Percentiles rank a stretch among this genome's conserved stretches.
Evolutionary conservation across 345 rosid species (phyloP).

Genomic region (Laguncularia racemosa): DNA sequence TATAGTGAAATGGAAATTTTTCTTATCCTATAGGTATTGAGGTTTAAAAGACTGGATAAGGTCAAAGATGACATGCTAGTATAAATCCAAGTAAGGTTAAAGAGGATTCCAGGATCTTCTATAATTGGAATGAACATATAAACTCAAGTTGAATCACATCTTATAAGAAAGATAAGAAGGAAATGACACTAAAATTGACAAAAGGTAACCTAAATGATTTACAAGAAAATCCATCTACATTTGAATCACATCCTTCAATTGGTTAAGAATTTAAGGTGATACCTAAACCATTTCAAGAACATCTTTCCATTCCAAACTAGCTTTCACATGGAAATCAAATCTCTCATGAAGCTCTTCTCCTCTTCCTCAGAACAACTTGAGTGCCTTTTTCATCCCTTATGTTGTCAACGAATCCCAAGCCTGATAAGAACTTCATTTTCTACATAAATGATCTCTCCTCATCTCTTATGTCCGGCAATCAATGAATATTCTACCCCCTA

Average conservation of each 20-base stretch:
- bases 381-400: conserved; percentile 25
- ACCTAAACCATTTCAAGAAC: conserved; percentile 41
- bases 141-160: no score
- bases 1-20: no score
- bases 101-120: no score
- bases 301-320: conserved; percentile 52
- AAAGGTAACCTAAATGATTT: conserved; percentile 44
- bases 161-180: conserved; percentile 49
- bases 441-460: no score
- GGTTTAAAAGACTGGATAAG: no score
- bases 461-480: conserved; percentile 27
- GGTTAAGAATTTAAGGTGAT: conserved; percentile 59
- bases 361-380: conserved; percentile 50
- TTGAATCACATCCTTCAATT: conserved; percentile 36
- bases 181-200: conserved; percentile 34
- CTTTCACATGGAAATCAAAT: conserved; percentile 55
- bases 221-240: conserved; percentile 46
- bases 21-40: no score
- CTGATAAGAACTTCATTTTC: conserved; percentile 54
- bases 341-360: conserved; percentile 65
- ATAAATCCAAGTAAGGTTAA: no score
- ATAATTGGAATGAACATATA: no score
- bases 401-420: conserved; percentile 44
- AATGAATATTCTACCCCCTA: conserved; percentile 26
- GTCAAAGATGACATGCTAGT: no score